Percentiles rank a stretch among this genome's conserved stretches.
Evolutionary conservation across 805 yeast genomes (phyloP).

Genomic region (Barnettozyma salicaria): DNA sequence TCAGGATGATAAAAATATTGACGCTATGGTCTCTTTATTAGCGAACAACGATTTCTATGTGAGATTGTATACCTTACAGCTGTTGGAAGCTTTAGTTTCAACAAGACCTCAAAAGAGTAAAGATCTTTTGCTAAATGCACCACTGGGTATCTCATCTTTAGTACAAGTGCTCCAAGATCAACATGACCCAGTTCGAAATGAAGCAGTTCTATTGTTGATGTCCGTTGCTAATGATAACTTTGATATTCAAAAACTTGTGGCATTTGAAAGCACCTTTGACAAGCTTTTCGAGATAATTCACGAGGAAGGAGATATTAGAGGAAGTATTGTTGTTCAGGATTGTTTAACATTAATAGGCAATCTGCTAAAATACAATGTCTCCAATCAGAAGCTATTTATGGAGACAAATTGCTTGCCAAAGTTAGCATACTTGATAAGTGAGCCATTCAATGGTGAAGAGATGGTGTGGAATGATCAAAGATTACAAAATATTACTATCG

Average conservation of each 20-base stretch:
- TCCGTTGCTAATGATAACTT: slow-evolving; percentile 75
- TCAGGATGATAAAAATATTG: slow-evolving; percentile 38
- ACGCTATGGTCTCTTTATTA: slow-evolving; percentile 38
- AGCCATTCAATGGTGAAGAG: slow-evolving; percentile 43
- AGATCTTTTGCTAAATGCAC: slow-evolving; percentile 64
- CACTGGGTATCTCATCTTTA: slow-evolving; percentile 73
- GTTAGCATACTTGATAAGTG: slow-evolving; percentile 55
- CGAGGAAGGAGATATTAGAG: slow-evolving; percentile 85
- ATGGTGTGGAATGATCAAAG: slow-evolving; percentile 78
- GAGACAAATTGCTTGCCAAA: slow-evolving; percentile 77
- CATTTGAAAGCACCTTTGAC: slow-evolving; percentile 90
- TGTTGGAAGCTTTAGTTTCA: slow-evolving; percentile 75
- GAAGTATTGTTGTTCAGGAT: slow-evolving; percentile 87
- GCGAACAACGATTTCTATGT: slow-evolving; percentile 65
- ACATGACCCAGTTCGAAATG: slow-evolving; percentile 85
- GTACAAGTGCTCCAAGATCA: slow-evolving; percentile 56
- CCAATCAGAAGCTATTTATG: slow-evolving; percentile 82
- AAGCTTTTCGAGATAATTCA: slow-evolving; percentile 70
- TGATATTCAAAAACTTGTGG: slow-evolving; percentile 87
- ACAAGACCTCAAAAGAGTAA: slow-evolving; percentile 71
- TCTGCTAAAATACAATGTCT: slow-evolving; percentile 72
- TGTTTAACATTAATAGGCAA: slow-evolving; percentile 71
- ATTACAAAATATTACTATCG: slow-evolving; percentile 54
- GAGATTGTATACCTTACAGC: slow-evolving; percentile 73
- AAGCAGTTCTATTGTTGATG: slow-evolving; percentile 77